Conservation (phyloP, 2,329 filamentous ascomycete species). For the Pyrenophora tritici-repentis region DNA sequence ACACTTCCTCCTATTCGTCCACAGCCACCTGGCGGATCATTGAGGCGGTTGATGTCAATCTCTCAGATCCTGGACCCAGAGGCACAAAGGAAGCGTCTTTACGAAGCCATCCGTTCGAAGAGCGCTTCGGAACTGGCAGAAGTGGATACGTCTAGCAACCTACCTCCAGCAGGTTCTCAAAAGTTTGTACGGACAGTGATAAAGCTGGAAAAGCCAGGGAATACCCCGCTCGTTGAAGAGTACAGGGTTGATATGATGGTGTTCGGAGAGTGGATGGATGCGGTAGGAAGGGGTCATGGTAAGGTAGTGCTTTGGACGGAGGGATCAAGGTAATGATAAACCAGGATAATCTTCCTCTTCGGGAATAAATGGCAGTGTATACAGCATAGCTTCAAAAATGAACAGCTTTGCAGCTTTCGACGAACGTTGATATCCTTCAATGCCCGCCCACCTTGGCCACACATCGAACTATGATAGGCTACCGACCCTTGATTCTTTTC, state of each 20-base stretch:
- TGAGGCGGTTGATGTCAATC: constrained; percentile 13
- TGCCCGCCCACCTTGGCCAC: too few species aligned
- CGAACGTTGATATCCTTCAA: too few species aligned
- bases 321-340: background rate
- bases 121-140: constrained; percentile 9
- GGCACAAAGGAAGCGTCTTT: background rate
- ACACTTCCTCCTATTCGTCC: background rate
- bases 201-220: constrained; percentile 23
- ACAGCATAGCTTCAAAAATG: too few species aligned
- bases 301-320: constrained; percentile 43
- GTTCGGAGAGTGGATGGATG: constrained; percentile 26
- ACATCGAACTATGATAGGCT: too few species aligned
- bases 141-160: background rate
- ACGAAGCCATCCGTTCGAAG: constrained; percentile 8
- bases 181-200: constrained; percentile 23
- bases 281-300: constrained; percentile 28
- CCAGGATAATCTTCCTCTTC: too few species aligned
- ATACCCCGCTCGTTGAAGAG: constrained; percentile 29
- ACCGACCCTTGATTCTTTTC: too few species aligned
- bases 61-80: constrained; percentile 8
- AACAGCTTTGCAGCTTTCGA: too few species aligned
- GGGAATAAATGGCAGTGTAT: too few species aligned
- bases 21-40: background rate
- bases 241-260: constrained; percentile 22
- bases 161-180: constrained; percentile 1